These are phyloP conservation scores for Notholithocarpus densiflorus DNA, from an alignment of 306 rosid species.

Conservation along the genomic window DNA sequence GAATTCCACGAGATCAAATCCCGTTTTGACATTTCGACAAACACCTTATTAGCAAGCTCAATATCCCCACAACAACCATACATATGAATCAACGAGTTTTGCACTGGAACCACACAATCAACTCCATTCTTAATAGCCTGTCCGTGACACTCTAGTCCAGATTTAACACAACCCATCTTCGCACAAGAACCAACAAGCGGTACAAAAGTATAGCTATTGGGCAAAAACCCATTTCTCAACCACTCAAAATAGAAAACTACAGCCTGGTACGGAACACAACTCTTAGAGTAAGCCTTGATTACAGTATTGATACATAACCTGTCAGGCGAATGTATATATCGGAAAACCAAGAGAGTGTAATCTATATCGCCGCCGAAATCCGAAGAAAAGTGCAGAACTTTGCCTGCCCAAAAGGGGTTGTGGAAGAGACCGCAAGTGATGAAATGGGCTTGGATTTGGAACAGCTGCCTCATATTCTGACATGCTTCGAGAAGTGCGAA, in stretches of 20 bases:
- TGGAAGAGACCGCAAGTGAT: slow-evolving; percentile 36
- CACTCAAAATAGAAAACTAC: slow-evolving; percentile 43
- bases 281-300: slow-evolving; percentile 43
- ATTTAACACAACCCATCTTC: slow-evolving; percentile 37
- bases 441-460: slow-evolving; percentile 62
- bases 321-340: slow-evolving; percentile 27
- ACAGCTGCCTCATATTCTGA: slow-evolving; percentile 30
- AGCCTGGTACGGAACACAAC: slow-evolving; percentile 34
- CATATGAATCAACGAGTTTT: slow-evolving; percentile 64
- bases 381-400: slow-evolving; percentile 50
- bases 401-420: slow-evolving; percentile 56
- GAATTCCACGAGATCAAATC: slow-evolving; percentile 78
- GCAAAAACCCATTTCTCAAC: slow-evolving; percentile 37
- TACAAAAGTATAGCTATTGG: slow-evolving; percentile 56
- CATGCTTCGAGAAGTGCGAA: slow-evolving; percentile 21
- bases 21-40: slow-evolving; percentile 37
- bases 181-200: slow-evolving; percentile 53
- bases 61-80: slow-evolving; percentile 48
- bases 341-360: slow-evolving; percentile 44
- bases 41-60: slow-evolving; percentile 42
- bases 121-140: slow-evolving; percentile 63
- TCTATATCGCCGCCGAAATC: slow-evolving; percentile 41
- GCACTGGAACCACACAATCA: slow-evolving; percentile 44
- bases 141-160: slow-evolving; percentile 51
- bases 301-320: slow-evolving; percentile 58